These are phyloP conservation scores for Rhizoclosmatium globosum DNA, from an alignment of 192 early-diverging fungal genomes.

Conservation along the genomic window DNA sequence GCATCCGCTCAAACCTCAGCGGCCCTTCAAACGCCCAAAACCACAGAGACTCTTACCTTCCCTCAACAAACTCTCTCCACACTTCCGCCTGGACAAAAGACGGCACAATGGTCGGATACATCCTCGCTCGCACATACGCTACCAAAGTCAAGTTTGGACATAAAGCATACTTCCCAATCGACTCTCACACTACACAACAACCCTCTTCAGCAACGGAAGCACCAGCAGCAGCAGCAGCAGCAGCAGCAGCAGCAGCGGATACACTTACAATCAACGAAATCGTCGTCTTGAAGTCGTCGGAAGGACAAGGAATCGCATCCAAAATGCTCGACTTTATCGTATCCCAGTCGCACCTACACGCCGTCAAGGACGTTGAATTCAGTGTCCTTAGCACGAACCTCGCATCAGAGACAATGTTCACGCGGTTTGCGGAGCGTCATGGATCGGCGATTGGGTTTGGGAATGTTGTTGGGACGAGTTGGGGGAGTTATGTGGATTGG, in stretches of 20 bases:
- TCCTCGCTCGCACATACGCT: slow-evolving; percentile 16
- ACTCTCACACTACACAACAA: background rate
- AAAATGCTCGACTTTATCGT: slow-evolving; percentile 31
- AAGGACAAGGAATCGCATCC: slow-evolving; percentile 23
- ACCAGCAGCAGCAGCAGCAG: background rate
- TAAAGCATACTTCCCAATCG: background rate
- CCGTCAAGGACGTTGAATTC: slow-evolving; percentile 15
- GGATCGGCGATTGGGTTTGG: slow-evolving; percentile 12
- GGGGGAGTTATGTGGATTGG: slow-evolving; percentile 30
- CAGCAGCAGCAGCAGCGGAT: slow-evolving; percentile 3
- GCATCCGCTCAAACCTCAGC: background rate
- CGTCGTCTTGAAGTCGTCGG: background rate
- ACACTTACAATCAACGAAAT: slow-evolving; percentile 34
- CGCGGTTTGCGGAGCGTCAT: slow-evolving; percentile 31
- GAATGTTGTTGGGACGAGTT: slow-evolving; percentile 5
- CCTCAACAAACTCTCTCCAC: background rate
- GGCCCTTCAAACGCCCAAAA: slow-evolving; percentile 7
- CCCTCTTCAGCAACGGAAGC: background rate
- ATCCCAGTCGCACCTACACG: background rate
- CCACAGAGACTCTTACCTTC: slow-evolving; percentile 3
- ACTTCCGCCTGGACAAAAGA: background rate
- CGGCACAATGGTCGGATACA: slow-evolving; percentile 26
- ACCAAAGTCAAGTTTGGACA: background rate
- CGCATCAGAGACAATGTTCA: slow-evolving; percentile 23
- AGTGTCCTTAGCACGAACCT: slow-evolving; percentile 5